Percentiles rank a stretch among this genome's conserved stretches.
phyloP scores from a whole-genome alignment of 2,329 filamentous ascomycete genomes.

The Clathrospora elynae region DNA sequence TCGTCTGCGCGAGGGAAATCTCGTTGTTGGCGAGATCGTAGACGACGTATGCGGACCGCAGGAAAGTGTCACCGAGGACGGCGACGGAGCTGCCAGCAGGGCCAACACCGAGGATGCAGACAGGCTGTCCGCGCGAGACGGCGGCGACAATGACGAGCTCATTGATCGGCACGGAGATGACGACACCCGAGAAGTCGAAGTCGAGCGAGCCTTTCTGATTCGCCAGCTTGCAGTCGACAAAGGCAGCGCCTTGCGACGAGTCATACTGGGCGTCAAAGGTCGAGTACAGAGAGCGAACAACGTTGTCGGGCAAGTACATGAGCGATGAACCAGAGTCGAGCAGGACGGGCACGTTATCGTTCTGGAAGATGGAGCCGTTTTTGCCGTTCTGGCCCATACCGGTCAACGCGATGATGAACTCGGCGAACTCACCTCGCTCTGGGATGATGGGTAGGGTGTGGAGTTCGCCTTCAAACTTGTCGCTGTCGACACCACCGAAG shows the following conservation, averaged over 20 bases:
- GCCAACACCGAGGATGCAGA: conserved; percentile 57
- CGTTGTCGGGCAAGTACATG: conserved; percentile 68
- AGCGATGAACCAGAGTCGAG: conserved; percentile 78
- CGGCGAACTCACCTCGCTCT: conserved; percentile 55
- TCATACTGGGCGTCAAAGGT: conserved; percentile 52
- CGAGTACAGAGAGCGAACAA: conserved; percentile 56
- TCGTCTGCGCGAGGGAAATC: conserved; percentile 65
- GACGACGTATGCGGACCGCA: conserved; percentile 67
- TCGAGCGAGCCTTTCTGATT: conserved; percentile 57
- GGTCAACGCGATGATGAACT: conserved; percentile 59
- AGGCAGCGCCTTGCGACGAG: conserved; percentile 51
- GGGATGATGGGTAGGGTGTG: conserved; percentile 64
- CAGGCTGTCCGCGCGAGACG: conserved; percentile 45
- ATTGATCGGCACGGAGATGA: conserved; percentile 60
- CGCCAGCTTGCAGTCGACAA: conserved; percentile 60
- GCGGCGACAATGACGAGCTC: conserved; percentile 62
- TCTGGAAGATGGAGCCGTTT: conserved; percentile 50
- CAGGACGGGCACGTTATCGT: conserved; percentile 60
- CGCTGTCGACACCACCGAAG: conserved; percentile 80
- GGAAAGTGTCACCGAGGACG: conserved; percentile 66
- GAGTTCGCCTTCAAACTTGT: conserved; percentile 71
- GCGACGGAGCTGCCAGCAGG: conserved; percentile 55
- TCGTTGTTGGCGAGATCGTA: conserved; percentile 66
- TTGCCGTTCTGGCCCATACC: conserved; percentile 52
- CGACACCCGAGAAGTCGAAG: conserved; percentile 62